These are phyloP conservation scores for Aureobasidium sp. DNA, from an alignment of 2,329 filamentous ascomycete species.

Conservation along the genomic window DNA sequence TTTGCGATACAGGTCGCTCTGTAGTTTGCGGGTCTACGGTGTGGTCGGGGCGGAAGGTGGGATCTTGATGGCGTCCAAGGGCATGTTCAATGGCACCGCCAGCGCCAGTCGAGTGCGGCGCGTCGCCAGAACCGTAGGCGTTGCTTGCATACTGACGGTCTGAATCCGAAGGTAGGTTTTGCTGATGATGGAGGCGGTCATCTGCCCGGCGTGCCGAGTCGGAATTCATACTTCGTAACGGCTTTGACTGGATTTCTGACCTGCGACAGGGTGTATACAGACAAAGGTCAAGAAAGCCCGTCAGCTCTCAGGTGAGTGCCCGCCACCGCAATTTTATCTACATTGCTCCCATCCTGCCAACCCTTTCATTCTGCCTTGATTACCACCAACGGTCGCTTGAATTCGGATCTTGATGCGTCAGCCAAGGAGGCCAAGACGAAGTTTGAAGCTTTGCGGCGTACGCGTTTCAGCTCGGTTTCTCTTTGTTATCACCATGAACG, in stretches of 20 bases:
- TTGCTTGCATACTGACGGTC: neutral
- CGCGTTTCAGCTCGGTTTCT: neutral
- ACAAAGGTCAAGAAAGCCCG: neutral
- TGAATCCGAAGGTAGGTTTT: constrained; percentile 1
- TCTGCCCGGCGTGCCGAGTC: constrained; percentile 1
- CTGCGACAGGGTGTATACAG: neutral
- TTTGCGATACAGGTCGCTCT: neutral
- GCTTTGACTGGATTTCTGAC: neutral
- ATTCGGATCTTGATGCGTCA: neutral
- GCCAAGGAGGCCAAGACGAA: neutral
- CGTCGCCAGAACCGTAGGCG: neutral
- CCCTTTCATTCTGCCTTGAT: neutral
- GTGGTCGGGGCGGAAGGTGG: constrained; percentile 6
- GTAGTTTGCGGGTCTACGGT: neutral
- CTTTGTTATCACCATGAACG: neutral
- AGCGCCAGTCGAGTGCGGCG: neutral
- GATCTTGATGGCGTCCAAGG: constrained; percentile 7
- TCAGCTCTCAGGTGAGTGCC: neutral
- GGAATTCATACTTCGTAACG: neutral
- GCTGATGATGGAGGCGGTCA: constrained; percentile 14
- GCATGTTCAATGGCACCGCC: constrained; percentile 7
- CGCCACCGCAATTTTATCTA: constrained; percentile 8
- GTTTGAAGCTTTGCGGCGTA: neutral
- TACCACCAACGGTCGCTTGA: neutral
- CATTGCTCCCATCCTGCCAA: neutral